phyloP scores from a whole-genome alignment of 495 filamentous ascomycete species.

The Trichoderma gamsii region DNA sequence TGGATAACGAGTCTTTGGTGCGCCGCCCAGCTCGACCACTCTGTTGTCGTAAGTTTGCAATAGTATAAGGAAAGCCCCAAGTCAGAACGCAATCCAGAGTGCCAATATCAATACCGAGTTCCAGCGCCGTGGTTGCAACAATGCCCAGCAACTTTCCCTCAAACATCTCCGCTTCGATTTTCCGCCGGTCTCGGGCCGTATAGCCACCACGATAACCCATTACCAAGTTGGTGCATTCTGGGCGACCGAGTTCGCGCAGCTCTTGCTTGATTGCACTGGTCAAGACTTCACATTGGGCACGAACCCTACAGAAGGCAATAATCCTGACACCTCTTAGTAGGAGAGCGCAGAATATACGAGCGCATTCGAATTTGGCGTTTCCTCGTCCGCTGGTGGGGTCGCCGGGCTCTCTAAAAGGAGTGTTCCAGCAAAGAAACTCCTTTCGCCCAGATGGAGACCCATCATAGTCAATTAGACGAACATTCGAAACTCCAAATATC shows the following conservation, averaged over 20 bases:
- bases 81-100: constrained; percentile 92
- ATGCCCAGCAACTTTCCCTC: constrained; percentile 90
- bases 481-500: constrained; percentile 79
- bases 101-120: constrained; percentile 93
- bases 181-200: constrained; percentile 83
- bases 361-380: constrained; percentile 74
- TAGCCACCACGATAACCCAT: constrained; percentile 98
- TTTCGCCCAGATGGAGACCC: constrained; percentile 91
- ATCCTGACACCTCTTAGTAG: constrained; percentile 82
- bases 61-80: constrained; percentile 90
- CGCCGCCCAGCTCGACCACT: constrained; percentile 87
- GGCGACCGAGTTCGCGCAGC: constrained; percentile 61
- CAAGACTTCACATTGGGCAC: constrained; percentile 82
- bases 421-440: constrained; percentile 97
- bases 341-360: constrained; percentile 83
- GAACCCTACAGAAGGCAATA: constrained; percentile 88
- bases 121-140: constrained; percentile 86
- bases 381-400: constrained; percentile 84
- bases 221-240: constrained; percentile 68
- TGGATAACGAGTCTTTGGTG: constrained; percentile 88
- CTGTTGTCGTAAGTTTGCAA: constrained; percentile 90
- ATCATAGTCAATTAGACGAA: constrained; percentile 79
- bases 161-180: constrained; percentile 95
- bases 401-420: constrained; percentile 82
- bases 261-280: constrained; percentile 77